Evolutionary conservation across 352 stramenopile genomes (phyloP).

Genomic region (Pythium insidiosum): DNA sequence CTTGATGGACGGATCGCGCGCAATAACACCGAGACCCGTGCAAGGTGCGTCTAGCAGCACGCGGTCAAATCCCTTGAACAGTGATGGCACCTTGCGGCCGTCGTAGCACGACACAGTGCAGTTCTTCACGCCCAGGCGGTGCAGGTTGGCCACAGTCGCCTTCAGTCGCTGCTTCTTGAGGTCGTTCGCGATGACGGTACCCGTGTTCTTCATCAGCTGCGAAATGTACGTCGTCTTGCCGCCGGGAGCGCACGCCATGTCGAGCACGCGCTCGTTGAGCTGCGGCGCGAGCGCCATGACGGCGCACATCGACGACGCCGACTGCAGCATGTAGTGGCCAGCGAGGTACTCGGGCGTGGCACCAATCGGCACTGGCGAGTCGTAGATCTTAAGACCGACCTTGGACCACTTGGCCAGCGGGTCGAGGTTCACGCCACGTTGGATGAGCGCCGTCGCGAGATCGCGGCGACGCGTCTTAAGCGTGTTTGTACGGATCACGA

Average conservation of each 20-base stretch:
- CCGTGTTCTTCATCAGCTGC: conserved; percentile 99
- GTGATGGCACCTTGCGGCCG: conserved; percentile 87
- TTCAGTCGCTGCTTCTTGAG: conserved; percentile 96
- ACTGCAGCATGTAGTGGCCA: conserved; percentile 99
- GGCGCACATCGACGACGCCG: conserved; percentile 97
- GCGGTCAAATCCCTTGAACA: conserved; percentile 96
- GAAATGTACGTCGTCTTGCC: conserved; percentile 99
- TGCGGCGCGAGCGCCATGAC: conserved; percentile 97
- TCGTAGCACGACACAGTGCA: conserved; percentile 97
- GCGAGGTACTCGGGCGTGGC: conserved; percentile 99
- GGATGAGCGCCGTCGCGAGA: conserved; percentile 97
- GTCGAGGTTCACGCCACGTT: conserved; percentile 98
- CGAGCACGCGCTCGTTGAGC: conserved; percentile 95
- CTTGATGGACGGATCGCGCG: conserved; percentile 98
- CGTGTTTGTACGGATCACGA: conserved; percentile 99
- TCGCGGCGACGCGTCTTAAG: conserved; percentile 98
- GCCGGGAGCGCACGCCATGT: conserved; percentile 98
- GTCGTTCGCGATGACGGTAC: conserved; percentile 98
- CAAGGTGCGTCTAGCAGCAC: conserved; percentile 99
- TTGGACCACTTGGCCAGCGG: conserved; percentile 98
- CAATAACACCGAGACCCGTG: conserved; percentile 97
- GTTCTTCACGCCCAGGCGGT: conserved; percentile 98
- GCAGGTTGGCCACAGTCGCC: conserved; percentile 98
- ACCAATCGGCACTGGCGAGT: conserved; percentile 97
- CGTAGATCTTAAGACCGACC: conserved; percentile 98